Evolutionary conservation across 2,329 filamentous ascomycete species (phyloP).

Genomic region (Neurospora sp.): DNA sequence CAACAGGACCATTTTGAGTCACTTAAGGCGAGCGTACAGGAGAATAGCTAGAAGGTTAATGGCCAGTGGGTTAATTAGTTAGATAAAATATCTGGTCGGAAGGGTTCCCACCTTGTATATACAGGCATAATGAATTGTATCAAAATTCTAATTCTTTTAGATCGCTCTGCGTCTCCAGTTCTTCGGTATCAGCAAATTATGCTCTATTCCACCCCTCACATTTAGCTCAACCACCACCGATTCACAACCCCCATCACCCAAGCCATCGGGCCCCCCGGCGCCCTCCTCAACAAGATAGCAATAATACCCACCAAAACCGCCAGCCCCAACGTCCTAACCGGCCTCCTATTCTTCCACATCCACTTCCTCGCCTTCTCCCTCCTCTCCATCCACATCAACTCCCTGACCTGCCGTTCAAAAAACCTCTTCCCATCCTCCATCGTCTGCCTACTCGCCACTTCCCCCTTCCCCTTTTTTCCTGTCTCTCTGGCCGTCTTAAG

Average conservation of each 20-base stretch:
- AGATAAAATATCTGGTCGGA: not conserved
- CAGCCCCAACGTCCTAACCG: conserved; percentile 50
- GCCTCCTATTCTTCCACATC: conserved; percentile 56
- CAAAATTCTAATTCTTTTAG: not conserved
- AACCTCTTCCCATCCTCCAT: conserved; percentile 56
- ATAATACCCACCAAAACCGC: conserved; percentile 58
- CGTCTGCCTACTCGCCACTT: conserved; percentile 32
- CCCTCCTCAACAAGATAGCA: conserved; percentile 57
- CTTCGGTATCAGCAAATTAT: not conserved
- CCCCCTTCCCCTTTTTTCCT: conserved; percentile 11
- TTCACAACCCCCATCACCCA: not conserved
- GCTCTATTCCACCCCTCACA: not conserved
- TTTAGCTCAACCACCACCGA: not conserved
- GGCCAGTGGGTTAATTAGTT: not conserved
- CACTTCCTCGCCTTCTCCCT: conserved; percentile 38
- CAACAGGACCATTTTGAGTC: conserved; percentile 66
- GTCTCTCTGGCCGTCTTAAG: conserved; percentile 68
- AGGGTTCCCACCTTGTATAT: not conserved
- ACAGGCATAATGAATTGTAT: not conserved
- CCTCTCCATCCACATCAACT: conserved; percentile 59
- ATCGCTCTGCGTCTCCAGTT: not conserved
- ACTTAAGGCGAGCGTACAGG: conserved; percentile 50
- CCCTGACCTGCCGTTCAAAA: conserved; percentile 61
- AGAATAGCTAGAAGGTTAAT: conserved; percentile 25
- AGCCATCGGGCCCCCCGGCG: conserved; percentile 17